These are phyloP conservation scores for Moesziomyces sp. DNA, from an alignment of 1,284 basidiomycete species.

Conservation along the genomic window DNA sequence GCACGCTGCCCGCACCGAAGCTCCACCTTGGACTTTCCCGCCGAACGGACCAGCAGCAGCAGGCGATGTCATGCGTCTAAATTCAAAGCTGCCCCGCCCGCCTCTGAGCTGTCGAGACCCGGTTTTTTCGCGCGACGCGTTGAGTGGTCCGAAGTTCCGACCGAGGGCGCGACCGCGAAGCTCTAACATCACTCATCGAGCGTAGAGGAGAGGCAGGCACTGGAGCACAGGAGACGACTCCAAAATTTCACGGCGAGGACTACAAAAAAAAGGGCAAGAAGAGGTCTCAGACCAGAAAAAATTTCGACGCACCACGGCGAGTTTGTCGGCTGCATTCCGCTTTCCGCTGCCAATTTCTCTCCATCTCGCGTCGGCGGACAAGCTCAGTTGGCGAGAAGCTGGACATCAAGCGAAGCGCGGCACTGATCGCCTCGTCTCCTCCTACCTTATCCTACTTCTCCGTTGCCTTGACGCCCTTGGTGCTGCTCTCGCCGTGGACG, in stretches of 20 bases:
- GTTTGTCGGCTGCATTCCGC: neutral
- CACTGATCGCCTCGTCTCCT: conserved; percentile 22
- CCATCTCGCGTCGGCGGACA: too few relatives aligned
- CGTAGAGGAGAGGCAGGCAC: conserved; percentile 1
- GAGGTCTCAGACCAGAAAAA: conserved; percentile 9
- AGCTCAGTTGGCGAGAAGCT: neutral
- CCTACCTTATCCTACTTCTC: conserved; percentile 26
- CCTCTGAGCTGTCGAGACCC: neutral
- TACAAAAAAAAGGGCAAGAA: neutral
- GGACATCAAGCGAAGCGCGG: conserved; percentile 2
- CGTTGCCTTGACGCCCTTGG: conserved; percentile 3
- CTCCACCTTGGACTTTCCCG: too few relatives aligned
- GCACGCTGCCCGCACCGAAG: too few relatives aligned
- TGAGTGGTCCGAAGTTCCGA: conserved; percentile 12
- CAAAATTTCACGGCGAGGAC: conserved; percentile 4
- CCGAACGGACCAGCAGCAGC: too few relatives aligned
- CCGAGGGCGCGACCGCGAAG: neutral
- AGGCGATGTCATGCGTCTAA: too few relatives aligned
- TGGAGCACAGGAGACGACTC: conserved; percentile 4
- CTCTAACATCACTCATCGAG: neutral
- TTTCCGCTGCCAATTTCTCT: too few relatives aligned
- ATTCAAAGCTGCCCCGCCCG: too few relatives aligned
- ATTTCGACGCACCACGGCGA: conserved; percentile 8
- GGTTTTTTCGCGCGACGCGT: conserved; percentile 32
- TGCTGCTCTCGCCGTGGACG: neutral